A percentile compares a stretch with the other conserved stretches of the same genome.
These are phyloP conservation scores for Mollisiaceae sp. DNA, from an alignment of 2,329 filamentous ascomycete genomes.

Conservation along the genomic window DNA sequence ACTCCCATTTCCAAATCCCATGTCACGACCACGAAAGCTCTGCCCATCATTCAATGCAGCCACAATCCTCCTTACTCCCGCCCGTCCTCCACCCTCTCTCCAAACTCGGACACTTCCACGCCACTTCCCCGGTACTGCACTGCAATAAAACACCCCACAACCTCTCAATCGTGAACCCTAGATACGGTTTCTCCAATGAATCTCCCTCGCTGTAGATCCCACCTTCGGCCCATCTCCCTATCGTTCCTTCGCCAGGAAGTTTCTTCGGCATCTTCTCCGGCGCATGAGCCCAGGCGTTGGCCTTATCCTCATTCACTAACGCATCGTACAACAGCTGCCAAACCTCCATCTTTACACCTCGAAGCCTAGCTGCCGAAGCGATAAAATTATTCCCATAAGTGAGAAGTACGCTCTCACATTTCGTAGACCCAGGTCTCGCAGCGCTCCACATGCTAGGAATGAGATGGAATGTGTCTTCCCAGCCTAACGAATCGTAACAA, in stretches of 20 bases:
- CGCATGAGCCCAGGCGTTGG: constrained; percentile 40
- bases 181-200: constrained; percentile 40
- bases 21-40: background rate
- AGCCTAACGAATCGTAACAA: constrained; percentile 49
- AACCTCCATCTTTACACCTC: constrained; percentile 38
- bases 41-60: constrained; percentile 27
- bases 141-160: constrained; percentile 46
- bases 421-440: constrained; percentile 37
- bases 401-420: constrained; percentile 45
- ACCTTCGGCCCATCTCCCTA: constrained; percentile 29
- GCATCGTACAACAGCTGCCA: constrained; percentile 39
- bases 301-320: constrained; percentile 29
- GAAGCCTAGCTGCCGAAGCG: constrained; percentile 49
- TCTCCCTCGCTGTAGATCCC: constrained; percentile 32
- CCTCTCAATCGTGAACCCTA: constrained; percentile 46
- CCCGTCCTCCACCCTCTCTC: constrained; percentile 32
- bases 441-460: constrained; percentile 45
- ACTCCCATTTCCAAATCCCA: background rate
- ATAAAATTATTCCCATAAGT: constrained; percentile 55
- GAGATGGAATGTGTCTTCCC: constrained; percentile 46
- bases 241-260: constrained; percentile 29
- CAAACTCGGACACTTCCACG: constrained; percentile 39
- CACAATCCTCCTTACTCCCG: constrained; percentile 36
- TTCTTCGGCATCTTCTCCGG: constrained; percentile 30
- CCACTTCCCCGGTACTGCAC: constrained; percentile 38